Base-by-base conservation (phyloP, 176 grass and related monocot species). In the Poa annua region DNA sequence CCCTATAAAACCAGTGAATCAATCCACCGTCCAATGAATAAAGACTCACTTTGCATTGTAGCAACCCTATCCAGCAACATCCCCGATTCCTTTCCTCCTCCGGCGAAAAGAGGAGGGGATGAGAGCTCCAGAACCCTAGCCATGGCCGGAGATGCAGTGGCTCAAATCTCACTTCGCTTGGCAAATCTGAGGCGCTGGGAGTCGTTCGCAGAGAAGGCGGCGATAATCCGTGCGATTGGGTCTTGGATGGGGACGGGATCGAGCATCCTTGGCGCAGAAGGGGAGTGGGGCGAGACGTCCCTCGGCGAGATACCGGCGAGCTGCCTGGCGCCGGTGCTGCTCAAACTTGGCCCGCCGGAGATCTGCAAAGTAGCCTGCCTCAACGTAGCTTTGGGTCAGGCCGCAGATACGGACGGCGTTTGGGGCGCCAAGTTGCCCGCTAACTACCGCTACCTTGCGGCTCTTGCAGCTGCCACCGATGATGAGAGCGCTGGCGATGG, bases 251-350 rank as follows among this genome's bases (percentile, higher is more conserved):
- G 96, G 26, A 67, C 92, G 51, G 90, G 90, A 21, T 95, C 96
- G 41, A 95, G 88, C 89, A 65, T 91, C 42, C 65, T 84, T 71
- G 90, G 88, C 8, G 83, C 84, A 19, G 96, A 95, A 6, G 81
- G 78, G 48, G 76, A 86, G 51, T 88, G 71, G 82, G 56, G 80
- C 10, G 71, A 89, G 77, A 91, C 90, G 20, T 92, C 90, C 16
- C 90, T 98, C 22, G 96, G 96, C 45, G 96, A 98, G 87, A 88
- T 98, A 88, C 96, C 96, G 35, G 96, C 95, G 90, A 91, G 96
- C 76, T 98, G 92, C 74, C 86, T 87, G 38, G 96, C 96, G 76
- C 80, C 89, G 60, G 86, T 98, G 26, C 77, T 98, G 72, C 85
- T 93, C 54, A 80, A 94, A 79, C 92, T 98, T 49, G 88, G 95